Conservation (phyloP, 371 early-diverging fungal genomes). For the Saksenaea oblongispora region DNA sequence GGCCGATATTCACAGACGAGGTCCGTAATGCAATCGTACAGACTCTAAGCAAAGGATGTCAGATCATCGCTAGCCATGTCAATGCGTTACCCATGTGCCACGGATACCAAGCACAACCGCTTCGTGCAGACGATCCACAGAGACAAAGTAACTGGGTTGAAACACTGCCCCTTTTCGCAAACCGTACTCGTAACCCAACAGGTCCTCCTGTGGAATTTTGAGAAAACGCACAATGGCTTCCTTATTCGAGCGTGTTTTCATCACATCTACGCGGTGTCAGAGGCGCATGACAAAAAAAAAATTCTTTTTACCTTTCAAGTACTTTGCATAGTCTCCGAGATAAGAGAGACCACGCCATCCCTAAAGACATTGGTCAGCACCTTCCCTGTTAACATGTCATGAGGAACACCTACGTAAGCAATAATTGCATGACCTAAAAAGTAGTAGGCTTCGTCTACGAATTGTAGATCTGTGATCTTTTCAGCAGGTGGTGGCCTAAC, state of each 20-base stretch:
- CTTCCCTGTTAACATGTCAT: background rate
- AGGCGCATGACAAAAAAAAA: background rate
- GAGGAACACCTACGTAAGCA: slow-evolving; percentile 44
- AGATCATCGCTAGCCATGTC: background rate
- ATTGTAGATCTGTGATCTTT: slow-evolving; percentile 39
- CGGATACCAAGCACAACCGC: slow-evolving; percentile 78
- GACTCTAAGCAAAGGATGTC: slow-evolving; percentile 42
- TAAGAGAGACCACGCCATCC: slow-evolving; percentile 47
- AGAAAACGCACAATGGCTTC: slow-evolving; percentile 70
- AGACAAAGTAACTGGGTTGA: slow-evolving; percentile 76
- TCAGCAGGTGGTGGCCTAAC: slow-evolving; percentile 43
- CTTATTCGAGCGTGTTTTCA: slow-evolving; percentile 67
- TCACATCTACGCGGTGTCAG: slow-evolving; percentile 57
- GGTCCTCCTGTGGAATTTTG: slow-evolving; percentile 62
- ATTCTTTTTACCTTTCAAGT: slow-evolving; percentile 39
- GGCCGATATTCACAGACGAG: slow-evolving; percentile 81
- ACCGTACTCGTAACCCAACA: slow-evolving; percentile 76
- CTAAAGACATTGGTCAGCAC: slow-evolving; percentile 8
- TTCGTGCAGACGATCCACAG: slow-evolving; percentile 63
- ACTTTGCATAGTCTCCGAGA: slow-evolving; percentile 40
- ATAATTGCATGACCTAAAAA: slow-evolving; percentile 52
- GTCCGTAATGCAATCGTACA: slow-evolving; percentile 82
- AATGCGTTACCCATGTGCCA: slow-evolving; percentile 70
- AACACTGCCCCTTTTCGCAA: slow-evolving; percentile 65
- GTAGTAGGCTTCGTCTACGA: slow-evolving; percentile 47